Conservation (phyloP, 169 alveolate genomes). For the Cyclospora cayetanensis region DNA sequence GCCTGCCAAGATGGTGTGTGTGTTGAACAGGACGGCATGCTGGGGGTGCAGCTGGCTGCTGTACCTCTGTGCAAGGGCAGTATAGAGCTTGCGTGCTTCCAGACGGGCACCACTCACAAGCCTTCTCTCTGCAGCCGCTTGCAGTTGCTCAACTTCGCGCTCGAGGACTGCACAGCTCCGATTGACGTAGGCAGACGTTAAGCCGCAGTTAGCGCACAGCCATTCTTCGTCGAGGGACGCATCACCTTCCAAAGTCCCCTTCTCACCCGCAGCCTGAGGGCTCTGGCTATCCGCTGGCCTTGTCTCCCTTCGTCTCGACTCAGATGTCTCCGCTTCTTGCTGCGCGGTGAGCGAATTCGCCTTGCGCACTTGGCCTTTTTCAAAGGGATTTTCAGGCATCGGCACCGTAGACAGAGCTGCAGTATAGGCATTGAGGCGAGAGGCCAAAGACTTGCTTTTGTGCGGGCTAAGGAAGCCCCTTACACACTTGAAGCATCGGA, state of each 20-base stretch:
- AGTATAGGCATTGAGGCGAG: conserved; percentile 65
- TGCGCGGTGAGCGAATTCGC: neutral
- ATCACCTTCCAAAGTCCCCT: neutral
- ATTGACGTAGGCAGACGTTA: conserved; percentile 67
- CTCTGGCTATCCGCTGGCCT: neutral
- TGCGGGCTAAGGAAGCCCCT: conserved; percentile 77
- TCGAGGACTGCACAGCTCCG: conserved; percentile 75
- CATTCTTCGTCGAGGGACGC: conserved; percentile 77
- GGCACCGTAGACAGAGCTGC: too few relatives aligned
- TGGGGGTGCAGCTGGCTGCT: conserved; percentile 82
- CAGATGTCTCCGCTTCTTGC: neutral
- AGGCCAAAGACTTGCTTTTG: conserved; percentile 57
- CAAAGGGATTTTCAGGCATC: neutral
- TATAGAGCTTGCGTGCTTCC: conserved; percentile 78
- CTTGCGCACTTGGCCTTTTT: neutral
- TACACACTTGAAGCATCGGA: conserved; percentile 79
- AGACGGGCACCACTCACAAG: conserved; percentile 79
- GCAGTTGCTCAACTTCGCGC: conserved; percentile 75
- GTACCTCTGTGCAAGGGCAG: conserved; percentile 78
- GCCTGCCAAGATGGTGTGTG: conserved; percentile 86
- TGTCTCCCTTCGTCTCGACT: neutral
- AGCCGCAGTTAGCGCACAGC: conserved; percentile 82
- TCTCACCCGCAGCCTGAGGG: neutral
- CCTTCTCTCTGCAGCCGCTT: conserved; percentile 76
- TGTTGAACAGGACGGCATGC: conserved; percentile 84